Evolutionary conservation across 805 yeast genomes (phyloP).

Genomic region (Lipomyces anomalus): DNA sequence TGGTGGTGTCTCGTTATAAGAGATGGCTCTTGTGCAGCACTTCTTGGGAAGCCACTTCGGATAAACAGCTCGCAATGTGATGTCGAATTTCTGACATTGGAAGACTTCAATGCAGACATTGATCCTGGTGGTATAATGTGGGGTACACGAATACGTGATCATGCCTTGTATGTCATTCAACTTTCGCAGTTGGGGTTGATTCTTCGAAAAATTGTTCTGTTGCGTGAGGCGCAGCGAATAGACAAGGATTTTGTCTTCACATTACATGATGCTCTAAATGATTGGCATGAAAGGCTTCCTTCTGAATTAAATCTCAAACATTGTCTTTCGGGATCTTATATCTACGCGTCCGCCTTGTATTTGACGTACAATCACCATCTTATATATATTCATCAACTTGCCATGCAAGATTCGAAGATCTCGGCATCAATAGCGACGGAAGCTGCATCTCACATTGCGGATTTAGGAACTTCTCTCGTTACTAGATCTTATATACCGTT

Average conservation of each 20-base stretch:
- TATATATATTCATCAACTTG: not conserved
- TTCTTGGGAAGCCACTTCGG: constrained; percentile 18
- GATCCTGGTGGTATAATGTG: constrained; percentile 1
- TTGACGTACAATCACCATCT: not conserved
- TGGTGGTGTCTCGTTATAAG: constrained; percentile 18
- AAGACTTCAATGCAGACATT: constrained; percentile 9
- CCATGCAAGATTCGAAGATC: not conserved
- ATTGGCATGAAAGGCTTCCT: no score
- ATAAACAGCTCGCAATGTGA: constrained; percentile 15
- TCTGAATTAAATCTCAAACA: no score
- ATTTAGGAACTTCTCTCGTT: not conserved
- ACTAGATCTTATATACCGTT: constrained; percentile 8
- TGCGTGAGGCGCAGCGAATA: not conserved
- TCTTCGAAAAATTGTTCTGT: not conserved
- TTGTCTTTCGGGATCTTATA: no score
- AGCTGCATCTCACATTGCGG: not conserved
- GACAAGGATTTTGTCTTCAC: not conserved
- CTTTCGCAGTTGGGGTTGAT: not conserved
- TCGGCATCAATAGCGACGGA: not conserved
- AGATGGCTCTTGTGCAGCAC: constrained; percentile 12
- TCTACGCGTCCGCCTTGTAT: not conserved
- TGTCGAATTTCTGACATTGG: constrained; percentile 1
- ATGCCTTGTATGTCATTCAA: not conserved
- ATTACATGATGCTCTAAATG: no score
- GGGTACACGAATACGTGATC: not conserved